Conservation (phyloP, 1,284 basidiomycete genomes). For the Fomitopsis pinicola region DNA sequence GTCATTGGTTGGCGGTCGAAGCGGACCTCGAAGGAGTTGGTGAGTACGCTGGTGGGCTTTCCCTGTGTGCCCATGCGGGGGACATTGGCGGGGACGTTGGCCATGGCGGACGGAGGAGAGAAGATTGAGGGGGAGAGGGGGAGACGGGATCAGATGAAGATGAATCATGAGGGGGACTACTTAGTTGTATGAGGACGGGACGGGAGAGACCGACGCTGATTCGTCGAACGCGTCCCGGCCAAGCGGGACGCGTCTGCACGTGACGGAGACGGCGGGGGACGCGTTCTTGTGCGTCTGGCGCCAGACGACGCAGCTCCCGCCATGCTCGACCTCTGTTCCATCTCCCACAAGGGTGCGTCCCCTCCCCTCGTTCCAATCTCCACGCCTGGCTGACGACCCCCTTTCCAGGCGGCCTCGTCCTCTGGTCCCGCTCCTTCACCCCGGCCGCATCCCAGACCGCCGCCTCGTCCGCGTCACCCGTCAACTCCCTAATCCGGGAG, state of each 20-base stretch:
- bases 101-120: neutral
- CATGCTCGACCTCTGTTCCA: slow-evolving; percentile 89
- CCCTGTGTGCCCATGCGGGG: slow-evolving; percentile 50
- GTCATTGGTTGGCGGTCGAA: slow-evolving; percentile 5
- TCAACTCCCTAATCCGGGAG: slow-evolving; percentile 87
- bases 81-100: slow-evolving; percentile 41
- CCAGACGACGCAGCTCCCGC: neutral
- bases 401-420: slow-evolving; percentile 76
- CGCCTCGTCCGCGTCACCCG: slow-evolving; percentile 77
- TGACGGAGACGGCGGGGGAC: neutral
- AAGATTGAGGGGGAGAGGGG: neutral
- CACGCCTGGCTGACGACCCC: neutral
- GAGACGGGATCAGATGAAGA: neutral
- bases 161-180: neutral
- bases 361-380: neutral
- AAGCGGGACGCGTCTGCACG: slow-evolving; percentile 3
- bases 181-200: too few species aligned
- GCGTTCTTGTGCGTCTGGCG: neutral
- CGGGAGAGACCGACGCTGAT: neutral
- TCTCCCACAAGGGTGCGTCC: slow-evolving; percentile 77
- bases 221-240: neutral
- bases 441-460: slow-evolving; percentile 75
- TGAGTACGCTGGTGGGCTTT: slow-evolving; percentile 8
- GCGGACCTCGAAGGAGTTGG: slow-evolving; percentile 19
- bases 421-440: slow-evolving; percentile 92